Conservation (phyloP, 2,329 filamentous ascomycete species). For the Aureobasidium sp. region DNA sequence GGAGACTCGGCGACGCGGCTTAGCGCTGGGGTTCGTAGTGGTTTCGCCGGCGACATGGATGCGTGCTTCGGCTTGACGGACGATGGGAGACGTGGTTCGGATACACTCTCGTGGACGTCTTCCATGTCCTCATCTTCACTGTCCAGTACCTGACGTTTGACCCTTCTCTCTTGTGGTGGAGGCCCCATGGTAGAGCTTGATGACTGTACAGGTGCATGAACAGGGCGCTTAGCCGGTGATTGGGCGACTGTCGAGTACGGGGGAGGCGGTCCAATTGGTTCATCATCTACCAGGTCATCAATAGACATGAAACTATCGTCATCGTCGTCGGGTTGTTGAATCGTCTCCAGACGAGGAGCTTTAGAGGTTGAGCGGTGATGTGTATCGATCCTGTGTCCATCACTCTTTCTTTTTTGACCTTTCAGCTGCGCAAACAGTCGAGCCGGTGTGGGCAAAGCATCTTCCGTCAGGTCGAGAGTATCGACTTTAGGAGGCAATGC, state of each 20-base stretch:
- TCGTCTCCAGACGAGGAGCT: background rate
- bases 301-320: conserved; percentile 27
- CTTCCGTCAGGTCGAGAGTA: conserved; percentile 27
- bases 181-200: conserved; percentile 10
- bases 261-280: conserved; percentile 25
- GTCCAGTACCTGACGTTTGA: conserved; percentile 1
- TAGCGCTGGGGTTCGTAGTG: background rate
- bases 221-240: background rate
- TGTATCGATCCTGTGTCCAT: conserved; percentile 27
- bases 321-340: background rate
- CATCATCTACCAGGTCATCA: conserved; percentile 25
- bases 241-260: conserved; percentile 37
- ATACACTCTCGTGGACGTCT: conserved; percentile 3
- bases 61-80: conserved; percentile 10
- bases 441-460: conserved; percentile 16
- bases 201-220: background rate
- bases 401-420: conserved; percentile 38
- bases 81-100: conserved; percentile 2
- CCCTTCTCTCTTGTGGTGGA: background rate
- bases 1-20: background rate
- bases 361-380: background rate
- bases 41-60: background rate
- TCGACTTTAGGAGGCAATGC: conserved; percentile 19
- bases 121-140: conserved; percentile 11
- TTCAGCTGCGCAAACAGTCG: conserved; percentile 2